Base-by-base conservation (phyloP, 371 early-diverging fungal species). In the Mortierella sp. region DNA sequence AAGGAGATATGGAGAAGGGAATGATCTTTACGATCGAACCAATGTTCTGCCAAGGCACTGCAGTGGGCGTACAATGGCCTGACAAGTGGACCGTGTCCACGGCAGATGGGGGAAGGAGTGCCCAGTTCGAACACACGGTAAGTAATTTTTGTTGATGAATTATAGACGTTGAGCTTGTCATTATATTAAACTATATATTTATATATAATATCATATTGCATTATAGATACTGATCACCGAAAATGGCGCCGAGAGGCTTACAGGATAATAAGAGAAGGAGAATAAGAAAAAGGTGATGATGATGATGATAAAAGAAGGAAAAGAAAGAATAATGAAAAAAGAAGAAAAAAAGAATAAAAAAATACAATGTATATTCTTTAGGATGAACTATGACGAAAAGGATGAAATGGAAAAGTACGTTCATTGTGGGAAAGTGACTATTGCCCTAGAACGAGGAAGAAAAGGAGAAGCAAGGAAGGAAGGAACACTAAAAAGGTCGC, bases 1-100 rank as follows among this genome's bases (percentile, higher is more conserved):
- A 86, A 7, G 93, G 90, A 7, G 56, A 72, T 0, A 94, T 96
- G 95, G 75, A 82, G 60, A 80, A 88, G 10, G 94, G 95, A 0
- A 95, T 93, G 91, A 87, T 90, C 31, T 96, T 96, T 72, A 96
- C 96, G 6, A 93, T 96, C 59, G 95, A 96, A 82, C 97, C 97
- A 0, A 92, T 95, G 68, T 80, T 97, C 63, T 93, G 92, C 70
- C 94, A 96, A 82, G 97, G 97, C 28, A 79, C 83, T 22, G 83
- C 91, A 6, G 77, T 83, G 2, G 91, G 91, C 42, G 75, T 92
- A 6, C 87, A 87, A 78, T 96, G 95, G 95, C 95, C 95, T 5
- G 97, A 97, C 74, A 86, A 89, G 64, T 97, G 97, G 97, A 97
- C 97, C 0, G 91, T 92, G 17, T 84, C 89, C 1, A 95, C 96